phyloP scores from a whole-genome alignment of 2,329 filamentous ascomycete species.

The Aureobasidium melanogenum region DNA sequence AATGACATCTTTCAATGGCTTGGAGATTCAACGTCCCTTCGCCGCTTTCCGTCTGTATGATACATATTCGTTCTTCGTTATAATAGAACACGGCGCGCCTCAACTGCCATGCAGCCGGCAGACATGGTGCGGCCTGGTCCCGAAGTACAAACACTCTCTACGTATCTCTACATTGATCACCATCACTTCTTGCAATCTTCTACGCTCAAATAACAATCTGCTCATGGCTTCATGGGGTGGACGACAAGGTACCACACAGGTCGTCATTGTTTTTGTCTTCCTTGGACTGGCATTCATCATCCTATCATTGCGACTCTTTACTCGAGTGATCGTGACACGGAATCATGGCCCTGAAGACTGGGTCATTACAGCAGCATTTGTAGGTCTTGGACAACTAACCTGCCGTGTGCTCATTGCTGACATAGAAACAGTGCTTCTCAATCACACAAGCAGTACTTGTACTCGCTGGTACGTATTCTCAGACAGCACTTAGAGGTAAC shows the following conservation, averaged over 20 bases:
- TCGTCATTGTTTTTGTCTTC: constrained; percentile 8
- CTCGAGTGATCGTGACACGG: constrained; percentile 8
- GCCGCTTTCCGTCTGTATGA: neutral
- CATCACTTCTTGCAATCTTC: neutral
- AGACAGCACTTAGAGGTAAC: too few relatives aligned
- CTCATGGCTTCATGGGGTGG: neutral
- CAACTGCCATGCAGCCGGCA: constrained; percentile 1
- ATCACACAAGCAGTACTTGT: neutral
- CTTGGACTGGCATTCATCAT: constrained; percentile 6
- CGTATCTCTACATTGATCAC: neutral
- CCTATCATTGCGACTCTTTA: constrained; percentile 12
- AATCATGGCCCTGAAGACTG: constrained; percentile 13
- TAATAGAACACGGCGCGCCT: neutral
- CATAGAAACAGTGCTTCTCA: neutral
- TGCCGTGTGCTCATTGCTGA: neutral
- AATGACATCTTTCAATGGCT: neutral
- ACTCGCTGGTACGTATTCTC: neutral
- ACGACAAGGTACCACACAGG: neutral
- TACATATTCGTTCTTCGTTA: neutral
- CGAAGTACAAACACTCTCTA: neutral
- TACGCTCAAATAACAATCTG: neutral
- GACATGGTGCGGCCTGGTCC: neutral
- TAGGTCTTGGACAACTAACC: neutral
- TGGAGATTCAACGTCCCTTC: neutral
- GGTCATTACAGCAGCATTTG: constrained; percentile 11